These are phyloP conservation scores for Thraustochytrium striatum DNA, from an alignment of 352 stramenopile genomes.

Conservation along the genomic window DNA sequence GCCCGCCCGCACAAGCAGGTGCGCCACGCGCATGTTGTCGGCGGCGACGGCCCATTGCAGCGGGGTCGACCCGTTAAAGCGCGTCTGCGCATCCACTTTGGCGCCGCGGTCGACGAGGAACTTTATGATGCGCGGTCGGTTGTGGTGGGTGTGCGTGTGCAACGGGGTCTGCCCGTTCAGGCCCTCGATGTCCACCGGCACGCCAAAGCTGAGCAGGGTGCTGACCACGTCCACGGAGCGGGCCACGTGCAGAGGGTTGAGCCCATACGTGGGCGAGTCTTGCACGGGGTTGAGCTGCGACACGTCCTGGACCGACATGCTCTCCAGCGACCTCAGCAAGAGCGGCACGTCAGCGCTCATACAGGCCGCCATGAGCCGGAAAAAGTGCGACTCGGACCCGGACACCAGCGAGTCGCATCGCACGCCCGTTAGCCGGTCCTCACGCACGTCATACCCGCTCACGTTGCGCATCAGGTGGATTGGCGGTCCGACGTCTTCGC, in stretches of 20 bases:
- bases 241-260: constrained; percentile 33
- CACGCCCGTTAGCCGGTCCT: constrained; percentile 23
- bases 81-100: constrained; percentile 17
- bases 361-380: constrained; percentile 18
- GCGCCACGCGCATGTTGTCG: constrained; percentile 38
- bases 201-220: background rate
- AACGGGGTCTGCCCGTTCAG: constrained; percentile 37
- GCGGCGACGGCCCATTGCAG: constrained; percentile 32
- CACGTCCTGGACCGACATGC: background rate
- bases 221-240: constrained; percentile 2
- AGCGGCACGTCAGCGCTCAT: background rate
- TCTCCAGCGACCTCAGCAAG: background rate
- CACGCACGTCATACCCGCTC: constrained; percentile 24
- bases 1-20: constrained; percentile 3
- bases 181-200: constrained; percentile 20
- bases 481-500: background rate
- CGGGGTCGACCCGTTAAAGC: constrained; percentile 29
- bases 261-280: constrained; percentile 23
- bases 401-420: background rate
- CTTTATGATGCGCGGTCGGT: constrained; percentile 9
- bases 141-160: constrained; percentile 34
- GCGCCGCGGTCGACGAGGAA: constrained; percentile 16
- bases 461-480: constrained; percentile 10
- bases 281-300: constrained; percentile 41
- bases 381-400: constrained; percentile 28